Evolutionary conservation across 208 protist species (phyloP).

Genomic region (Wallacemonas sp.): DNA sequence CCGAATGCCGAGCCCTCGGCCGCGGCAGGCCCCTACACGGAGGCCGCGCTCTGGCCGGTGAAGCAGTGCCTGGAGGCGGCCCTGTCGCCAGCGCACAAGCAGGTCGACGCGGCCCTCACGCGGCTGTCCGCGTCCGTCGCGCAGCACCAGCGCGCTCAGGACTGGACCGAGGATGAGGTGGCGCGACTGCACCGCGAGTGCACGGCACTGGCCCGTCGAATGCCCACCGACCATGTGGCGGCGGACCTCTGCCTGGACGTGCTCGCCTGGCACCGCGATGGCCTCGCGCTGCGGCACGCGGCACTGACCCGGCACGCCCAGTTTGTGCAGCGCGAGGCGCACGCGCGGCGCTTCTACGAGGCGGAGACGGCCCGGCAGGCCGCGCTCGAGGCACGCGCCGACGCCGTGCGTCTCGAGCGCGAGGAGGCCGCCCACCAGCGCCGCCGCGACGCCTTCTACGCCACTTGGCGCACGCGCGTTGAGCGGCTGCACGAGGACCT

Average conservation of each 20-base stretch:
- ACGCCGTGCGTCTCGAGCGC: slow-evolving; percentile 11
- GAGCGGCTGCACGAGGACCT: slow-evolving; percentile 20
- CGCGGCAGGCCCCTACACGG: too few species aligned
- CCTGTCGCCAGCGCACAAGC: too few species aligned
- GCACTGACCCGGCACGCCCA: slow-evolving; percentile 19
- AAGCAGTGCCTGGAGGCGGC: neutral
- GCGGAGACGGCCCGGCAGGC: slow-evolving; percentile 18
- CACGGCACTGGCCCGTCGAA: neutral
- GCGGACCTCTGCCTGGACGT: slow-evolving; percentile 12
- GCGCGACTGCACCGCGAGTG: slow-evolving; percentile 6
- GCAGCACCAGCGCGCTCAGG: slow-evolving; percentile 4
- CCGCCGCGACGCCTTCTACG: slow-evolving; percentile 20
- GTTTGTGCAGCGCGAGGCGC: slow-evolving; percentile 15
- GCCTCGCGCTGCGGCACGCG: slow-evolving; percentile 25
- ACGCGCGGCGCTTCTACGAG: slow-evolving; percentile 16
- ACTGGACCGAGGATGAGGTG: slow-evolving; percentile 20
- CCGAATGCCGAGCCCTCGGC: too few species aligned
- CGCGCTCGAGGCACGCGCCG: slow-evolving; percentile 17
- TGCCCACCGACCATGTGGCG: slow-evolving; percentile 16
- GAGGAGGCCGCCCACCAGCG: slow-evolving; percentile 19
- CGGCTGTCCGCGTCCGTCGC: slow-evolving; percentile 14
- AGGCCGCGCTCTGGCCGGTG: neutral
- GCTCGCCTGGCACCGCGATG: slow-evolving; percentile 19
- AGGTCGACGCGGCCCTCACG: neutral
- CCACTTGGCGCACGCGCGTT: slow-evolving; percentile 24